Evolutionary conservation across 257 asterid genomes (phyloP).

Genomic region (Lycium barbarum): DNA sequence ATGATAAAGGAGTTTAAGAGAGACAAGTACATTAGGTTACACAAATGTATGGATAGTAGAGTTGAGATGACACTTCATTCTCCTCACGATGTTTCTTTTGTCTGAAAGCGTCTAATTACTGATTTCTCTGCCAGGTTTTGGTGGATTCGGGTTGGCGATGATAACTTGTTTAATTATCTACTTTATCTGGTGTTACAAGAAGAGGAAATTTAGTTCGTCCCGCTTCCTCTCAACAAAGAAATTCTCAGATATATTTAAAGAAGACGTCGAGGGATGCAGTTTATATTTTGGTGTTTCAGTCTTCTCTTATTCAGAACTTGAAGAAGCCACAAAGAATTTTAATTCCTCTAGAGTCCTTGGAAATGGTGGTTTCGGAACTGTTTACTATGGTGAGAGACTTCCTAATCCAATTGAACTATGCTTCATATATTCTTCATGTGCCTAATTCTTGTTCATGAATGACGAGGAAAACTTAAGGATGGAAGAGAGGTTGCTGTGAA

Average conservation of each 20-base stretch:
- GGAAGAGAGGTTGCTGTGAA: conserved; percentile 25
- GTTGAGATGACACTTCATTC: too few species aligned
- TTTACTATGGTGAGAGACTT: conserved; percentile 21
- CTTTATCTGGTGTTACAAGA: conserved; percentile 13
- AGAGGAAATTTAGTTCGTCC: background rate
- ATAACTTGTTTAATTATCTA: background rate
- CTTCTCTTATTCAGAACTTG: conserved; percentile 16
- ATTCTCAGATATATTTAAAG: background rate
- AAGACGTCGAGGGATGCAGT: background rate
- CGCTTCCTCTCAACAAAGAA: background rate
- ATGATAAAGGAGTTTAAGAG: too few species aligned
- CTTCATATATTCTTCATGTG: background rate
- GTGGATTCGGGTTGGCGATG: background rate
- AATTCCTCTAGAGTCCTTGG: background rate
- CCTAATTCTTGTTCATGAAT: conserved; percentile 7
- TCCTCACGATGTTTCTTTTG: too few species aligned
- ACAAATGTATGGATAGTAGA: too few species aligned
- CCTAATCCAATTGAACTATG: background rate
- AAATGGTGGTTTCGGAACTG: conserved; percentile 23
- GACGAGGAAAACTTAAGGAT: conserved; percentile 18
- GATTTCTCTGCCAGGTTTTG: background rate
- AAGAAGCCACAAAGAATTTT: conserved; percentile 7
- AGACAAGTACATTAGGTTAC: too few species aligned
- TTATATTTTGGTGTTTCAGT: background rate
- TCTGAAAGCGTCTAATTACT: too few species aligned